Conservation (phyloP, 768 basidiomycete genomes). For the Lactarius hatsudake region DNA sequence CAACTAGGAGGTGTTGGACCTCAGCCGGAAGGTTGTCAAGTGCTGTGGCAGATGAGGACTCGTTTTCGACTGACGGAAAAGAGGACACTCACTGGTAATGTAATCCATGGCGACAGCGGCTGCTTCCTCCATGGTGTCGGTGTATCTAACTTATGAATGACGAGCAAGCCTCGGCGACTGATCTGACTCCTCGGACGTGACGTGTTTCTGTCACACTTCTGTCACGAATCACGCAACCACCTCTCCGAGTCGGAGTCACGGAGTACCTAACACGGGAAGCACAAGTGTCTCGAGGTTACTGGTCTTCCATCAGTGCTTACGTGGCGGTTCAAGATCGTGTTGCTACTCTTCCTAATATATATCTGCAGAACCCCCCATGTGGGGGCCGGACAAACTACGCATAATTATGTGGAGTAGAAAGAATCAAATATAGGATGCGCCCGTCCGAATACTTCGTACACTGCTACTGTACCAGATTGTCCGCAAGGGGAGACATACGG, state of each 20-base stretch:
- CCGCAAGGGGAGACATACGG: neutral
- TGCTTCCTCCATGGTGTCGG: slow-evolving; percentile 42
- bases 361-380: neutral
- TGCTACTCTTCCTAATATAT: neutral
- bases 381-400: neutral
- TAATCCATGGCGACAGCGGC: slow-evolving; percentile 49
- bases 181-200: neutral
- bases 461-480: neutral
- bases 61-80: neutral
- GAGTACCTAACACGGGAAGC: too few species aligned
- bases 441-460: slow-evolving; percentile 10
- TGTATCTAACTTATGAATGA: neutral
- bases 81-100: slow-evolving; percentile 42
- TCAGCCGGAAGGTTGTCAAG: slow-evolving; percentile 51
- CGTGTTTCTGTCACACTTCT: neutral
- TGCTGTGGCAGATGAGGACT: slow-evolving; percentile 33
- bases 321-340: too few species aligned
- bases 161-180: neutral
- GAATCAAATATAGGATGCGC: slow-evolving; percentile 10
- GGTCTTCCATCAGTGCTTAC: too few species aligned
- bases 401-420: neutral
- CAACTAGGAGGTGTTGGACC: slow-evolving; percentile 46
- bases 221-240: neutral
- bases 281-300: too few species aligned
- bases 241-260: too few species aligned